phyloP scores from a whole-genome alignment of 1,284 basidiomycete genomes.

The Ustilago trichophora region DNA sequence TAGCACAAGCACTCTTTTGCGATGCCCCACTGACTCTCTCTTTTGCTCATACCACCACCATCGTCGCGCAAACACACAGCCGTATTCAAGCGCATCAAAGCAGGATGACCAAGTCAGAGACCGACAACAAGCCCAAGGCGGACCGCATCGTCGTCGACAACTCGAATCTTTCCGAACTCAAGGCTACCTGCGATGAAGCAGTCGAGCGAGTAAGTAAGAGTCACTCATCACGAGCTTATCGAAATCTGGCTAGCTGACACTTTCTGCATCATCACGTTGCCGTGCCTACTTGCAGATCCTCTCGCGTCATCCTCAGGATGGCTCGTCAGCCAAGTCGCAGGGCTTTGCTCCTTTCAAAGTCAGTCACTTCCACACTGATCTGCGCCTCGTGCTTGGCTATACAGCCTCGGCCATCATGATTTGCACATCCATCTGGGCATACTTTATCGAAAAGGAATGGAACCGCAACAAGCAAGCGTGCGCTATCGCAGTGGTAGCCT shows the following conservation, averaged over 20 bases:
- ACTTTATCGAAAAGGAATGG: conserved; percentile 63
- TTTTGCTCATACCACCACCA: no score
- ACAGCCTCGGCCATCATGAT: conserved; percentile 58
- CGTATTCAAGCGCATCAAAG: no score
- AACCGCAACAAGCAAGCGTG: conserved; percentile 52
- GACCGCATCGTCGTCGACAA: conserved; percentile 58
- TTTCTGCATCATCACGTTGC: no score
- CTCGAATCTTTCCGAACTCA: conserved; percentile 56
- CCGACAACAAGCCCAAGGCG: neutral
- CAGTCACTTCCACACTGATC: conserved; percentile 57
- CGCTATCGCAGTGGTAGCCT: conserved; percentile 49
- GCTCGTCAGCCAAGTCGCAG: conserved; percentile 6
- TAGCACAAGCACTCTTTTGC: no score
- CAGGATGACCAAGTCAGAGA: conserved; percentile 12
- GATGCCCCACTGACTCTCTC: no score
- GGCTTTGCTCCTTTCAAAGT: conserved; percentile 55
- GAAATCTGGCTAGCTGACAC: no score
- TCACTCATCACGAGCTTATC: no score
- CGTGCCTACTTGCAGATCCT: conserved; percentile 26
- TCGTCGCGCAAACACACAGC: no score
- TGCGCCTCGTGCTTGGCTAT: conserved; percentile 52
- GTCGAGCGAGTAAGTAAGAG: conserved; percentile 55
- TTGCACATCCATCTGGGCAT: conserved; percentile 54
- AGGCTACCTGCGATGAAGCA: conserved; percentile 60
- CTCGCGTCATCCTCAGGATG: conserved; percentile 31